Base-by-base conservation (phyloP, 495 filamentous ascomycete species). In the Talaromyces proteolyticus region DNA sequence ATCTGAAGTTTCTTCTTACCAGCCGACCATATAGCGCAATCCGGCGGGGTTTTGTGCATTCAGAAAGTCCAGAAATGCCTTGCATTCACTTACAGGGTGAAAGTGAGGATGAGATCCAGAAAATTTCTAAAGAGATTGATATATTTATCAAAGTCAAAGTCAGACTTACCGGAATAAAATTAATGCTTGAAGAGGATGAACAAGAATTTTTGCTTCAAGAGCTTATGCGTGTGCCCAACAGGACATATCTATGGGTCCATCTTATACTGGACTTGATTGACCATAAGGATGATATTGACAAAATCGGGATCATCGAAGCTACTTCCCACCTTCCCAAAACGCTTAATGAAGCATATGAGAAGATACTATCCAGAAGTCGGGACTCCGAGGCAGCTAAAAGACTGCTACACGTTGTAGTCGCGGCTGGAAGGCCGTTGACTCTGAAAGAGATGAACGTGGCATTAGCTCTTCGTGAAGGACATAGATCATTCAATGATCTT, bases 1-100 rank as follows among this genome's bases (percentile, higher is more conserved):
- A 62, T 24, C 25, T 77, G 8, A 77, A 76, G 50, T 72, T 78
- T 45, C 58, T 79, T 18, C 77, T 2, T 79, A n/a, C 75, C 1
- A 74, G 74, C 53, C 70, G 78, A 1, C 77, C 73, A 0, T 76
- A 73, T 50, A 21, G 23, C 1, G 20, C 63, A 12, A 75, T 80
- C 21, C 55, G 59, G 26, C 40, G 50, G 0, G 46, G 47, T 2
- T 74, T 78, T 40, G 55, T 51, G 3, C 3, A 11, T 16, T 53
- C 60, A 0, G 19, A 63, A 12, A 53, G 53, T 0, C 42, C 39
- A 0, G 53, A 54, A 7, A 38, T 59, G 2, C 66, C 70, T 2
- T 50, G 54, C 4, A 64, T 77, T 26, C 68, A 66, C 22, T 52
- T 79, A n/a, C 21, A 58, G 51, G 72, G 65, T 14, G 65, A 66